Base-by-base conservation (phyloP, 139 green algal species). In the Micractinium sp. region DNA sequence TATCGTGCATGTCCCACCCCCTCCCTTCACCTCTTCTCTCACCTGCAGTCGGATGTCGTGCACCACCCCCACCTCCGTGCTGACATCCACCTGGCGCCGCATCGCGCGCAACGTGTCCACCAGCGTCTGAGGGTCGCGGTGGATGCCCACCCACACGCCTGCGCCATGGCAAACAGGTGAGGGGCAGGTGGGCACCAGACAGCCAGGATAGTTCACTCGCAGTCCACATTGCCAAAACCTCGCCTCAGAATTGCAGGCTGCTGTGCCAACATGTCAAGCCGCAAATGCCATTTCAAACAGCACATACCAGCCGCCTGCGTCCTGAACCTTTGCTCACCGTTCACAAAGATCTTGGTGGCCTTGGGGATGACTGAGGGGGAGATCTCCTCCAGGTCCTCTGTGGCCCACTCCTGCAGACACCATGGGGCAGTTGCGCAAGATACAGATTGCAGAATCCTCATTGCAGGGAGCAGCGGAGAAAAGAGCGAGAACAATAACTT, bases 271-370 rank as follows among this genome's bases (percentile, higher is more conserved):
- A 20, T 12, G 63, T 73, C 63, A 73, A 73, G 63, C 63, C 67
- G 23, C 67, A 75, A 1, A 75, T 29, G 67, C 67, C 1, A 35
- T 16, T 16, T 56, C 47, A 5, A 16, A 9, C 47, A 5, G 9
- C 47, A 56, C 47, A 56, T 5, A 56, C 47, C 47, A n/a, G n/a
- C 47, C 47, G 47, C 47, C 47, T 56, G 47, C 47, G 47, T 9
- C 47, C 9, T 56, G 47, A 56, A n/a, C n/a, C n/a, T n/a, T n/a
- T n/a, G 47, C 47, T 16, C 69, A 81, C 91, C 97, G 87, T 99
- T 99, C 31, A 99, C 90, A 89, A 99, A 98, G 38, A 99, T 92
- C 88, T 98, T 96, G 53, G 95, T 96, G 47, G 87, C 82, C 18
- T 89, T 78, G 16, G 94, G 90, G 36, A 98, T 93, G 73, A 95